These are phyloP conservation scores for Gloeophyllum trabeum DNA, from an alignment of 768 basidiomycete species.

Conservation along the genomic window DNA sequence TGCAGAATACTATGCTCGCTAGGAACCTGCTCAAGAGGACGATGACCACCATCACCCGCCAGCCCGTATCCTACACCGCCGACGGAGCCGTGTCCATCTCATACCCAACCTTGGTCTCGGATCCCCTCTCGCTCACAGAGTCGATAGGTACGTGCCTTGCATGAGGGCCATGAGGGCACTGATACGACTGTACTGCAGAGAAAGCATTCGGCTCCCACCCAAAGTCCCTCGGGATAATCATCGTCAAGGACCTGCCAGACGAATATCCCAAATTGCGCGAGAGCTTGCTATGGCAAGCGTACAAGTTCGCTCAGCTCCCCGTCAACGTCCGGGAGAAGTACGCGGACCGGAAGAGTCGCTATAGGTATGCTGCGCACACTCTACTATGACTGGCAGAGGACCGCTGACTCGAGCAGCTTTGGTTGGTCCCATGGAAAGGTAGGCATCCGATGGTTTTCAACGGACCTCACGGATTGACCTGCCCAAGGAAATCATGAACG, in stretches of 20 bases:
- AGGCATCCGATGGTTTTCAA: slow-evolving; percentile 4
- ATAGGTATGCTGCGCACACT: slow-evolving; percentile 40
- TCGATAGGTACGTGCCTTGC: slow-evolving; percentile 44
- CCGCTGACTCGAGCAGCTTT: too few relatives aligned
- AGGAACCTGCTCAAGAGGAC: too few relatives aligned
- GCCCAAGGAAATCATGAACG: slow-evolving; percentile 90
- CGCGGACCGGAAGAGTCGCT: slow-evolving; percentile 58
- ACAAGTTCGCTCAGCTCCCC: slow-evolving; percentile 66
- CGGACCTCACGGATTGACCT: slow-evolving; percentile 1
- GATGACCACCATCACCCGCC: too few relatives aligned
- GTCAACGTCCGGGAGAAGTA: slow-evolving; percentile 61
- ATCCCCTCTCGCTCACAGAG: slow-evolving; percentile 37
- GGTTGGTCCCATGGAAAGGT: slow-evolving; percentile 99
- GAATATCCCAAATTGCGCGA: slow-evolving; percentile 55
- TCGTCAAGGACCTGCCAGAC: slow-evolving; percentile 72
- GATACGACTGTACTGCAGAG: slow-evolving; percentile 25
- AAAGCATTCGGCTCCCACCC: slow-evolving; percentile 77
- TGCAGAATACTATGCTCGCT: too few relatives aligned
- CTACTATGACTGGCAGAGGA: too few relatives aligned
- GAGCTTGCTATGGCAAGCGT: slow-evolving; percentile 61
- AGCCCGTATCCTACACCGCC: slow-evolving; percentile 22
- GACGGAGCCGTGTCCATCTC: slow-evolving; percentile 53
- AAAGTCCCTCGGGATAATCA: slow-evolving; percentile 67
- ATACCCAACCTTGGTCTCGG: slow-evolving; percentile 43
- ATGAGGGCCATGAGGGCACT: slow-evolving; percentile 1